phyloP scores from a whole-genome alignment of 225 moss, liverwort and hornwort genomes.

The Sphagnum tenellum region DNA sequence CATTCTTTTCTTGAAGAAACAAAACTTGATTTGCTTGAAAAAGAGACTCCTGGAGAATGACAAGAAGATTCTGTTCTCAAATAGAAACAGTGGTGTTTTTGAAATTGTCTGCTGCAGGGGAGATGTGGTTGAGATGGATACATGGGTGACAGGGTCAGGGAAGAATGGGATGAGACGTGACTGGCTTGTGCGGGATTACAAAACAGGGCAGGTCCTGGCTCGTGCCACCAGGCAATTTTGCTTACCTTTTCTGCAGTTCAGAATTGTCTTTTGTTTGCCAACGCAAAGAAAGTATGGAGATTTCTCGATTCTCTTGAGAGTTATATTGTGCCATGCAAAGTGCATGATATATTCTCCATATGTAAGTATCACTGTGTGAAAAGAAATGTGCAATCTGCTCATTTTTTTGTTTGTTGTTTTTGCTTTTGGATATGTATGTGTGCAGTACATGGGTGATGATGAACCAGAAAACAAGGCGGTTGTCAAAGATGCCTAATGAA shows the following conservation, averaged over 20 bases:
- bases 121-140: conserved; percentile 81
- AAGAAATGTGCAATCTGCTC: background rate
- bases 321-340: background rate
- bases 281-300: background rate
- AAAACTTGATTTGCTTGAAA: background rate
- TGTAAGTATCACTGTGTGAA: no score
- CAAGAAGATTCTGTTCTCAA: background rate
- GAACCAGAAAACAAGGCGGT: conserved; percentile 50
- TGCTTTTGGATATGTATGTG: background rate
- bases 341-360: no score
- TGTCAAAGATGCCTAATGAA: conserved; percentile 58
- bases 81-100: conserved; percentile 1
- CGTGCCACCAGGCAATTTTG: conserved; percentile 67
- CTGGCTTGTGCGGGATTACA: conserved; percentile 86
- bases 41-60: no score
- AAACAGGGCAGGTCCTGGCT: conserved; percentile 73
- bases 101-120: conserved; percentile 40
- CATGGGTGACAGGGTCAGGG: conserved; percentile 86
- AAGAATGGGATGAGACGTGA: conserved; percentile 94
- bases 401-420: background rate
- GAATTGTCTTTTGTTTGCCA: background rate
- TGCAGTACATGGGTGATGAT: conserved; percentile 72
- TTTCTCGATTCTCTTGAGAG: conserved; percentile 5
- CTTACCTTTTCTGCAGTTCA: background rate
- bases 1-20: background rate